Base-by-base conservation (phyloP, 768 basidiomycete genomes). In the Trametes maxima region DNA sequence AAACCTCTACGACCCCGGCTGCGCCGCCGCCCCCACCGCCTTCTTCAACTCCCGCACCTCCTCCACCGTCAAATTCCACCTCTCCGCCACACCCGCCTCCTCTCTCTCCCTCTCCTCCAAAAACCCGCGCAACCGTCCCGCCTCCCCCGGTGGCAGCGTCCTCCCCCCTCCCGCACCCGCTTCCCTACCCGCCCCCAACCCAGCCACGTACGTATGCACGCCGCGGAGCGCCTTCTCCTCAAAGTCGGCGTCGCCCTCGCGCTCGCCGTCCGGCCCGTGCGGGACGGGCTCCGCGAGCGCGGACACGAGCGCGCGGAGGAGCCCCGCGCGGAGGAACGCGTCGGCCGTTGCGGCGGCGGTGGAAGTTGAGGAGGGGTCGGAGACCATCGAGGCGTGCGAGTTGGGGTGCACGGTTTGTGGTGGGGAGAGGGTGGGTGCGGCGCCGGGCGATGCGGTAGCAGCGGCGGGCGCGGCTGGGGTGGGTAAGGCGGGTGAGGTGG, bases 221-320 rank as follows among this genome's bases (percentile, higher is more conserved):
- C 86, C 85, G 85, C 81, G 79, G 19, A 86, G 64, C 1, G 82
- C 71, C 65, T 87, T 89, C 70, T 89, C 89, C 71, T 86, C 84
- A 40, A 86, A 86, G 56, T 89, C 85, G 2, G 68, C 68, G 70
- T 90, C 90, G 10, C 75, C 83, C n/a, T 76, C 76, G 44, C 75
- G 74, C 60, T 90, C 88, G 17, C 89, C 90, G 67, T 91, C 87
- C 5, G 76, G 78, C 0, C 89, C 90, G 56, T 83, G 78, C 11
- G 89, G 88, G 21, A 87, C 64, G 8, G 89, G 88, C 5, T 74
- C 70, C 0, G 76, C 78, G 4, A 92, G 69, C 11, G 82, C 80
- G 21, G 76, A 75, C 57, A 91, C 74, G 13, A 90, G 68, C 0
- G 78, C 74, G 14, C 78, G 75, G 19, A 88, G 66, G 14, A 92